phyloP scores from a whole-genome alignment of 2,329 filamentous ascomycete species.

The Pestalotiopsis sp. region DNA sequence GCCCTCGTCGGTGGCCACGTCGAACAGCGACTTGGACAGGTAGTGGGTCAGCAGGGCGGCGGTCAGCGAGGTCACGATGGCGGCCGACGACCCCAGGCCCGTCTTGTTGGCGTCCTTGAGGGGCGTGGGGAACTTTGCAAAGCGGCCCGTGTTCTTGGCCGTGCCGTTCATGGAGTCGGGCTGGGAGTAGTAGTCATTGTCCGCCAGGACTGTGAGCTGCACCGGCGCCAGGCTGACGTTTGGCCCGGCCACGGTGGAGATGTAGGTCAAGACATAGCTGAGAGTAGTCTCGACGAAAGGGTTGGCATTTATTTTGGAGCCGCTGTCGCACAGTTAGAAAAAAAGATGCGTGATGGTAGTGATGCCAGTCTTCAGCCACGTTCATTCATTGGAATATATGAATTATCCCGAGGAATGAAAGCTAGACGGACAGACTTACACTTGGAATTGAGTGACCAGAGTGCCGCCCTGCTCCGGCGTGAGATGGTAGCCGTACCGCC shows the following conservation, averaged over 20 bases:
- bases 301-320: slow-evolving; percentile 58
- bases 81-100: slow-evolving; percentile 91
- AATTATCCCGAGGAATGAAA: background rate
- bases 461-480: slow-evolving; percentile 76
- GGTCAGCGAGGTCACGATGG: slow-evolving; percentile 86
- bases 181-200: slow-evolving; percentile 95
- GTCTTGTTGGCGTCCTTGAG: slow-evolving; percentile 89
- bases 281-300: slow-evolving; percentile 92
- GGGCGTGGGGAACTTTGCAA: slow-evolving; percentile 76
- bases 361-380: background rate
- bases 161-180: slow-evolving; percentile 40
- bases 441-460: slow-evolving; percentile 75
- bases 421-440: slow-evolving; percentile 58
- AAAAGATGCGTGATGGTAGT: background rate
- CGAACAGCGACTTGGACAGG: slow-evolving; percentile 59
- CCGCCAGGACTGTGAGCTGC: slow-evolving; percentile 84
- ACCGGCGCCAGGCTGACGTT: slow-evolving; percentile 64
- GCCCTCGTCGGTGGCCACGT: slow-evolving; percentile 56
- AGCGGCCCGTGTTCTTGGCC: slow-evolving; percentile 50
- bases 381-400: no score
- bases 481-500: slow-evolving; percentile 82
- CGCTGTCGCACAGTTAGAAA: slow-evolving; percentile 35
- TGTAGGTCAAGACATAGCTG: slow-evolving; percentile 84
- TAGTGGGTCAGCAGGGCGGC: slow-evolving; percentile 79
- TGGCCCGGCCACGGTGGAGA: slow-evolving; percentile 48